Conservation (phyloP, 176 grass and related monocot genomes). For the Elaeis guineensis region DNA sequence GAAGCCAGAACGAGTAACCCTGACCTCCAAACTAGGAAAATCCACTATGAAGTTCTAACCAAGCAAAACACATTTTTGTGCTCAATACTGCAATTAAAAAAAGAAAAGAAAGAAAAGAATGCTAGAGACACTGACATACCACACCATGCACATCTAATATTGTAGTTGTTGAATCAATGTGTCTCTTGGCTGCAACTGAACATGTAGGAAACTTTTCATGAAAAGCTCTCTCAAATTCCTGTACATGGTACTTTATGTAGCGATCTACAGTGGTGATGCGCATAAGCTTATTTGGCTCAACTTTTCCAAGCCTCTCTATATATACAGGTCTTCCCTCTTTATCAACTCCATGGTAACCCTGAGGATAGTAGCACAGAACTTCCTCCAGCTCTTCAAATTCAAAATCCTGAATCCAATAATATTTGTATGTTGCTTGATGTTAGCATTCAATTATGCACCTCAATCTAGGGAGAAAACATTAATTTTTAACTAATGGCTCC, state of each 20-base stretch:
- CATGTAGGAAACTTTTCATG: conserved; percentile 63
- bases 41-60: too few relatives aligned
- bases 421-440: background rate
- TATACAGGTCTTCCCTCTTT: conserved; percentile 80
- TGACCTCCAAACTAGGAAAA: too few relatives aligned
- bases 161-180: conserved; percentile 73
- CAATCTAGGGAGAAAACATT: background rate
- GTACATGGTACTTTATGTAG: conserved; percentile 85
- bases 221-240: conserved; percentile 82
- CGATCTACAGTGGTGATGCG: conserved; percentile 71
- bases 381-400: conserved; percentile 71
- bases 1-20: background rate
- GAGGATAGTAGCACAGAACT: conserved; percentile 65
- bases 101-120: background rate
- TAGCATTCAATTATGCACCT: background rate
- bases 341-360: conserved; percentile 85
- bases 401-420: conserved; percentile 49
- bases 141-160: conserved; percentile 83
- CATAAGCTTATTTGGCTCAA: conserved; percentile 71
- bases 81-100: background rate
- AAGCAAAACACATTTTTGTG: background rate
- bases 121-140: conserved; percentile 41
- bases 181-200: conserved; percentile 60
- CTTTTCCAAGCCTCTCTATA: conserved; percentile 72
- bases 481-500: too few relatives aligned